phyloP scores from a whole-genome alignment of 768 basidiomycete species.

The Suillus paluster region DNA sequence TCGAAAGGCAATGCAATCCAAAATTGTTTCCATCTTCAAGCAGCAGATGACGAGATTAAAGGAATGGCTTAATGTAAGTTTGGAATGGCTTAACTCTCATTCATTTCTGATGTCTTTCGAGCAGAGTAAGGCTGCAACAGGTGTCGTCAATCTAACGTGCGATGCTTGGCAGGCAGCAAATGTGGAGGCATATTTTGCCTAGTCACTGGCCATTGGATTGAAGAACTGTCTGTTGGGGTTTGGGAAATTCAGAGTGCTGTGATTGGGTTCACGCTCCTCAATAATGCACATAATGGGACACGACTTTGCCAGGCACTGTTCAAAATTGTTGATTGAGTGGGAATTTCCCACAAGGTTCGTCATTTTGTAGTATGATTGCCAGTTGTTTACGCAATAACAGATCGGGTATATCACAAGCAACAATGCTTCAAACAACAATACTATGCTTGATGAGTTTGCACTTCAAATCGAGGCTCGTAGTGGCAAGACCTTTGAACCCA shows the following conservation, averaged over 20 bases:
- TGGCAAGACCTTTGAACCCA: neutral
- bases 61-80: slow-evolving; percentile 22
- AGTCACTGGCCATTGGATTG: slow-evolving; percentile 23
- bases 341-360: slow-evolving; percentile 31
- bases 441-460: slow-evolving; percentile 30
- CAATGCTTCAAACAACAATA: slow-evolving; percentile 34
- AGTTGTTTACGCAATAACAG: slow-evolving; percentile 17
- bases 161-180: slow-evolving; percentile 39
- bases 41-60: slow-evolving; percentile 19
- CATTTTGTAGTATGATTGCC: too few relatives aligned
- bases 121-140: slow-evolving; percentile 19
- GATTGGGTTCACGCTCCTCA: slow-evolving; percentile 41
- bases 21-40: slow-evolving; percentile 38
- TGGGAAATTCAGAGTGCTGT: slow-evolving; percentile 39
- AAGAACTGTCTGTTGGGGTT: slow-evolving; percentile 23
- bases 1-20: slow-evolving; percentile 27
- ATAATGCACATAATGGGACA: slow-evolving; percentile 40
- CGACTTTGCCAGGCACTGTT: slow-evolving; percentile 42
- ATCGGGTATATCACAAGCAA: slow-evolving; percentile 42
- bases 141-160: slow-evolving; percentile 36
- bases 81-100: too few relatives aligned
- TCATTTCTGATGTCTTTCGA: neutral
- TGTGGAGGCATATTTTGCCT: slow-evolving; percentile 43
- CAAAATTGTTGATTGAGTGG: slow-evolving; percentile 34
- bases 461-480: neutral